Percentiles rank a stretch among this genome's conserved stretches.
Conservation (phyloP, 2,329 filamentous ascomycete genomes). For the Verticillium albo-atrum region DNA sequence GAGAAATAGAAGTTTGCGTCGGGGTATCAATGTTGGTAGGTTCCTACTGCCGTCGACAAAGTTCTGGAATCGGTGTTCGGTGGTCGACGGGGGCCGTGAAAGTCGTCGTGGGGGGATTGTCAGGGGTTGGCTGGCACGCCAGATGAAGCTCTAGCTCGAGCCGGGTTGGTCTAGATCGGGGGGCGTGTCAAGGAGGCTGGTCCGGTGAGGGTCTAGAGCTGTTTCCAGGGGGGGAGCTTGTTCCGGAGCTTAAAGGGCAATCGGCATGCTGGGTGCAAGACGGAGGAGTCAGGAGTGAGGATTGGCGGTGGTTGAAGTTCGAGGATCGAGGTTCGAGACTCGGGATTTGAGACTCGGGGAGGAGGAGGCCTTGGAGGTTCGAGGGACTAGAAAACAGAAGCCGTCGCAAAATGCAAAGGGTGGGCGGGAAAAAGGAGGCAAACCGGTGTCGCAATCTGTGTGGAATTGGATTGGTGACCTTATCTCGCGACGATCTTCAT, state of each 20-base stretch:
- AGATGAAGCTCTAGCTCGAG: background rate
- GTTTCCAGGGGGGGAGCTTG: background rate
- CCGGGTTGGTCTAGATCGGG: background rate
- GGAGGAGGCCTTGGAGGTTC: background rate
- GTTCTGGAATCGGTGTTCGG: background rate
- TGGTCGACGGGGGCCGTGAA: background rate
- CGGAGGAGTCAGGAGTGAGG: background rate
- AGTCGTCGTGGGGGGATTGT: background rate
- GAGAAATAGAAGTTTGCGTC: background rate
- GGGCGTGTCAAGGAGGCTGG: background rate
- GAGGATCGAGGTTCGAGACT: background rate
- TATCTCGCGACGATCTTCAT: background rate
- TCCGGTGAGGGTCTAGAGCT: background rate
- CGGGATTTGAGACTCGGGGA: no score
- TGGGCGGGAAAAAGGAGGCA: background rate
- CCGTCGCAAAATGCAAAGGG: background rate
- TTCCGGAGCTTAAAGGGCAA: background rate
- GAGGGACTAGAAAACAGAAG: background rate
- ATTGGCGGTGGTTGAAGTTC: background rate
- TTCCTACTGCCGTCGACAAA: background rate
- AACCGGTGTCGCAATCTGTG: background rate
- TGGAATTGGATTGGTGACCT: background rate
- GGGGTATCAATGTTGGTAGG: background rate
- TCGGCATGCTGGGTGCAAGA: background rate
- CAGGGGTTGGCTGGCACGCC: background rate